Evolutionary conservation across 306 rosid species (phyloP), one percentile per base, ranked within the genome.

Genomic region (Cicer pinnatifidum): DNA sequence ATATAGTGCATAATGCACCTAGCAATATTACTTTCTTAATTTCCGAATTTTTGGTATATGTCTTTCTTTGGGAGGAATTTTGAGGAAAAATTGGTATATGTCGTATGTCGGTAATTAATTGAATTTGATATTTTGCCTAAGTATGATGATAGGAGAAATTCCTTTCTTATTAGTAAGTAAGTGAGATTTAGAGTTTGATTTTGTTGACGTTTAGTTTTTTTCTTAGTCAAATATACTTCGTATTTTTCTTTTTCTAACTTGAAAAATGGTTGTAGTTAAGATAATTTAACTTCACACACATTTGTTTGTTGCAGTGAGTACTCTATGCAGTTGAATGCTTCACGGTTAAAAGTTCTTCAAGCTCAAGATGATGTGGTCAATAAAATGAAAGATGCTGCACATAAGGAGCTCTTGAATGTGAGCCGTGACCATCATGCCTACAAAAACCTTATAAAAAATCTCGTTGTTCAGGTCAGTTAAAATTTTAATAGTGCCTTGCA

Each of bases 271-370:
- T 48, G 19, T 47, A 17, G 65, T 75, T 35, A 43, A 48, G 73
- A 60, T 17, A 8, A 15, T 63, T 75, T 11, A 51, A 43, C 33
- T 41, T 58, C 50, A 1, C 65, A 35, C 56, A 5, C 59, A 0
- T 68, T 71, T 75, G 52, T 52, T 73, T 80, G 77, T 79, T 86
- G 79, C 89, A 94, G 98, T 48, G 98, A 94, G 87, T 94, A 94
- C 81, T 94, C 98, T 54, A 94, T 94, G 98, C 98, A 91, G 85
- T 80, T 88, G 69, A 91, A 88, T 79, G 94, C 97, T 80, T 89
- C 94, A 77, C 81, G 97, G 69, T 83, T 94, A 69, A 89, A 94
- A 80, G 96, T 94, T 86, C 98, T 94, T 76, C 98, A 94, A 85
- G 98, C 98, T 37, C 98, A 94, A 66, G 98, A 94, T 82, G 97